Evolutionary conservation across 371 early-diverging fungal species (phyloP).

Genomic region (Antonospora locustae): DNA sequence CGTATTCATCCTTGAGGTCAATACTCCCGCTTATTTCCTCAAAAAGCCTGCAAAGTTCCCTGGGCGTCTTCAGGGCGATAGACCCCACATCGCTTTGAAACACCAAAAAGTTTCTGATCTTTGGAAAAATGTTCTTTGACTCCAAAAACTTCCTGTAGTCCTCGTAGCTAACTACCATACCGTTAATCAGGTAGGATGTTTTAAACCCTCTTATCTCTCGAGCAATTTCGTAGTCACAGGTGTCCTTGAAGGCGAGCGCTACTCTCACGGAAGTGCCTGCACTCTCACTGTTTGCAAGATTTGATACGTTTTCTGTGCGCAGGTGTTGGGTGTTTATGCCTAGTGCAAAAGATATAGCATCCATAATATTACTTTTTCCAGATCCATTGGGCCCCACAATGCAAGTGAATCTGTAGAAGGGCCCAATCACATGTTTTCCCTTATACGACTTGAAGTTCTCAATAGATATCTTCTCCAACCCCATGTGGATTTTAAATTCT

Average conservation of each 20-base stretch:
- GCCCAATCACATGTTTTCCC: constrained; percentile 74
- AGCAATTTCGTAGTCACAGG: not conserved
- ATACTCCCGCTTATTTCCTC: constrained; percentile 77
- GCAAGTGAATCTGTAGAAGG: constrained; percentile 81
- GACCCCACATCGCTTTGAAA: constrained; percentile 95
- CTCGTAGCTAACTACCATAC: constrained; percentile 58
- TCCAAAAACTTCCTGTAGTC: constrained; percentile 67
- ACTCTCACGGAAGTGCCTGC: constrained; percentile 6
- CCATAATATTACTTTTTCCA: constrained; percentile 96
- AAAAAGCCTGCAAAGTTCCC: constrained; percentile 73
- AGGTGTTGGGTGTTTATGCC: constrained; percentile 72
- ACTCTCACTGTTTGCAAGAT: constrained; percentile 59
- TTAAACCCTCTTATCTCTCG: constrained; percentile 59
- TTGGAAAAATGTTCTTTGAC: constrained; percentile 71
- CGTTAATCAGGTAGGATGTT: constrained; percentile 73
- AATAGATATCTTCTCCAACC: constrained; percentile 63
- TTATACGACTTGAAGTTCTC: constrained; percentile 96
- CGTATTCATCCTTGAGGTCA: constrained; percentile 40
- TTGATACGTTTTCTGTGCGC: constrained; percentile 68
- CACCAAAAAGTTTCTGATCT: constrained; percentile 86
- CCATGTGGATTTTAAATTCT: constrained; percentile 28
- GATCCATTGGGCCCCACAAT: constrained; percentile 97
- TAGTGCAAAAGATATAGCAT: constrained; percentile 89
- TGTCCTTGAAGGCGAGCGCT: constrained; percentile 1
- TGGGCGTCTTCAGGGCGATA: constrained; percentile 80